Evolutionary conservation across 1,284 basidiomycete species (phyloP).

Genomic region (Sporisorium scitamineum): DNA sequence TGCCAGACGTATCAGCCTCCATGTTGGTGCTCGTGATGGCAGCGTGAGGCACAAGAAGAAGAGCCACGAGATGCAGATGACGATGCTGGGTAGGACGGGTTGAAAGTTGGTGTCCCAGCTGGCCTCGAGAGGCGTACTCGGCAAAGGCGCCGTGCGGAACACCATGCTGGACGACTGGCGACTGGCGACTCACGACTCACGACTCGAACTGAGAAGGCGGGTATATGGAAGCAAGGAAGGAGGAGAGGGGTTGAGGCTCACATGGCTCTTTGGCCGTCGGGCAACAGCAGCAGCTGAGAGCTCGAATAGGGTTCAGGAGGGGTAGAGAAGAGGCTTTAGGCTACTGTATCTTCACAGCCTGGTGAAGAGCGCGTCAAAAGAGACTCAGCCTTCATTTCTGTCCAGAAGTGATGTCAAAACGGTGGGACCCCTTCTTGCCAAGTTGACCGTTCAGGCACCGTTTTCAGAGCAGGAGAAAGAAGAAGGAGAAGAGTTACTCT

Average conservation of each 20-base stretch:
- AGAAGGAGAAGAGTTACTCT: no score
- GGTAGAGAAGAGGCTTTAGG: no score
- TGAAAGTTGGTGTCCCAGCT: slow-evolving; percentile 44
- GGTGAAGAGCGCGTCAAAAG: background rate
- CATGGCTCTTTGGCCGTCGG: background rate
- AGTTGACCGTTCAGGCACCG: no score
- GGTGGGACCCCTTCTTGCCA: no score
- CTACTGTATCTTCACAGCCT: background rate
- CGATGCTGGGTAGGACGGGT: slow-evolving; percentile 18
- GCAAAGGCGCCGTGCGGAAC: background rate
- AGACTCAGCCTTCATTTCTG: background rate
- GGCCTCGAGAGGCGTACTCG: slow-evolving; percentile 1
- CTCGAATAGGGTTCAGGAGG: background rate
- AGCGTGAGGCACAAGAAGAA: slow-evolving; percentile 36
- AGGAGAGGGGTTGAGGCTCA: background rate
- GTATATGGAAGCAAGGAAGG: background rate
- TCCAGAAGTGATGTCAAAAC: no score
- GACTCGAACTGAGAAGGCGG: background rate
- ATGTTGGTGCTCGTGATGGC: slow-evolving; percentile 14
- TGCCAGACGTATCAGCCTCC: slow-evolving; percentile 27
- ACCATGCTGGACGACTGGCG: slow-evolving; percentile 5
- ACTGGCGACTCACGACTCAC: background rate
- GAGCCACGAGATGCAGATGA: slow-evolving; percentile 28
- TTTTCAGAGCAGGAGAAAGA: no score
- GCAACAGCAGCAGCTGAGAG: background rate